A percentile compares a stretch with the other conserved stretches of the same genome.
Evolutionary conservation across 805 yeast species (phyloP).

Genomic region (Tetrapisispora nanseiensis): DNA sequence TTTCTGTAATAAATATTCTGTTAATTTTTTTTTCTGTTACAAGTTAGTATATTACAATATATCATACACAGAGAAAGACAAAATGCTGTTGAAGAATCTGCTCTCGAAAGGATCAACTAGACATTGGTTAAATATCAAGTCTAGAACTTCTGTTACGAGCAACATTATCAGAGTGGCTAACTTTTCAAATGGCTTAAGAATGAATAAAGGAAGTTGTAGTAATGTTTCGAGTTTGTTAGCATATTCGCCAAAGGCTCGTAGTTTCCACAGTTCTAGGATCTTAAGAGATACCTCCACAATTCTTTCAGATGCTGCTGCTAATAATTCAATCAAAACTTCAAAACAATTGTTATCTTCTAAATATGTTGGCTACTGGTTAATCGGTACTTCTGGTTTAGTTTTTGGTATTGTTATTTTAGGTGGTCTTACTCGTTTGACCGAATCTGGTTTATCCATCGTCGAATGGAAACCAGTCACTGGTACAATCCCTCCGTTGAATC

Average conservation of each 20-base stretch:
- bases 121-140: neutral
- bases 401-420: conserved; percentile 96
- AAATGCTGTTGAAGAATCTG: neutral
- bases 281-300: conserved; percentile 7
- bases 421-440: conserved; percentile 90
- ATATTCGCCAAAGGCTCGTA: conserved; percentile 1
- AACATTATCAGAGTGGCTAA: neutral
- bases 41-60: too few relatives aligned
- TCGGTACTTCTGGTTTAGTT: conserved; percentile 79
- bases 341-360: conserved; percentile 32
- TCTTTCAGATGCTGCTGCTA: neutral
- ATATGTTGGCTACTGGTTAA: conserved; percentile 75
- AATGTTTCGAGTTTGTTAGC: neutral
- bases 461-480: conserved; percentile 99
- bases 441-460: conserved; percentile 89
- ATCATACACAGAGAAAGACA: neutral
- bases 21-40: neutral
- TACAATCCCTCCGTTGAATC: conserved; percentile 73
- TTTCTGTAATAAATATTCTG: too few relatives aligned
- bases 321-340: neutral
- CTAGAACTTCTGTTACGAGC: neutral
- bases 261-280: conserved; percentile 8
- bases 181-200: neutral
- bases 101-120: neutral
- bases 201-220: neutral